Evolutionary conservation across 352 stramenopile genomes (phyloP), one percentile per base, ranked within the genome.

Genomic region (Peronospora belbahrii): DNA sequence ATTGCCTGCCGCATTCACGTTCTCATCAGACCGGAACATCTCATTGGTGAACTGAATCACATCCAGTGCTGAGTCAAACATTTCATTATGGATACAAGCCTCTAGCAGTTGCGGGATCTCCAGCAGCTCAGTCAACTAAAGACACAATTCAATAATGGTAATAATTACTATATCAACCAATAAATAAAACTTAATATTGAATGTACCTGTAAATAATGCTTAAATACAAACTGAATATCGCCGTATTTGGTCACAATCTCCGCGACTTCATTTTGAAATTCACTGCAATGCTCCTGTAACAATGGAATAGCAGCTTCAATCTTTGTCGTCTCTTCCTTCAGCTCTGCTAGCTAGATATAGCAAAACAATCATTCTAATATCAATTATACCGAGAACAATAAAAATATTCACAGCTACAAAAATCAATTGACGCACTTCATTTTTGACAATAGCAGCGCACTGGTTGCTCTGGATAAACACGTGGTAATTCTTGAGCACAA

Each of bases 21-120:
- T 52, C 6, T 54, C 36, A 18, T 72, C 65, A 4, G 62, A 45
- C 30, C 73, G 52, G 43, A 91, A 88, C 3, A 58, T 82, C 17
- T 91, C 73, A 24, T 82, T 74, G 11, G 70, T 69, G 62, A 98
- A 98, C 20, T 93, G 79, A 38, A 97, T 95, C 59, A 98, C 83
- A 40, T 97, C 95, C 15, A 99, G 69, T 3, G 95, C 95, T 31
- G 97, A 94, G 47, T 98, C 95, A 41, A 97, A 97, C 6, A 98
- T 67, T 52, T 97, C 94, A 52, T 96, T 97, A 46, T 96, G 75
- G 31, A 97, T 94, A 51, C 96, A 99, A 3, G 91, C 88, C 58
- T 98, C 95, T 61, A 98, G 87, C 23, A 98, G 68, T 56, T 97
- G 96, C 6, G 96, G 96, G 22, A 99, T 89, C 73, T 98, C 95